Base-by-base conservation (phyloP, 2,329 filamentous ascomycete genomes). In the Neocatenulostroma microsporum region DNA sequence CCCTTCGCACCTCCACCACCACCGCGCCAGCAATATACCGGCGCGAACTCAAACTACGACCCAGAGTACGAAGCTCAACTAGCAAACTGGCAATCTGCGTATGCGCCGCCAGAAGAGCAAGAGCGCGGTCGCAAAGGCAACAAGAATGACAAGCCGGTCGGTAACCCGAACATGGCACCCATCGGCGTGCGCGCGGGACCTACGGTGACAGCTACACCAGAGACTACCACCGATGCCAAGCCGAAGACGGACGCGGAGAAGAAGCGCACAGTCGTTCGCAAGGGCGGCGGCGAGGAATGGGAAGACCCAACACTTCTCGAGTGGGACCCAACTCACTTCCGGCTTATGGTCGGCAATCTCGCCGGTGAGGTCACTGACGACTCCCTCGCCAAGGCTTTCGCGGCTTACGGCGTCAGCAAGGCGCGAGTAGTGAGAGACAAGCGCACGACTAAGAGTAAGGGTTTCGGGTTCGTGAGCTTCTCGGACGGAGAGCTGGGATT, bases 281-380 rank as follows among this genome's bases (percentile, higher is more conserved):
- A 83, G 43, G 91, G 89, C 34, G 91, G 91, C 44, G 91, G 91
- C 37, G 85, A 94, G 67, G 83, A 78, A 40, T 98, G 91, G 91
- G 82, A 83, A 17, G 91, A 98, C 58, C 73, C 84, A 39, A 76
- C 82, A 0, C 75, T 98, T 3, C 74, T 96, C 2, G 91, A 96
- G 60, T 98, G 91, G 91, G 88, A 96, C 56, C 89, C 89, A 1
- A 76, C 83, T 19, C 91, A 98, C 59, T 84, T 94, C 55, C 85
- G 91, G 23, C 77, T 98, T 28, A 96, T 96, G 61, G 87, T 96
- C 12, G 91, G 91, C 47, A 98, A 98, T 61, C 74, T 98, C 34
- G 91, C 91, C 26, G 91, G 91, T 49, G 91, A 98, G 68, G 91
- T 94, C 20, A 98, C 91, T 1, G 91, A 98, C 61, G 91, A 98